phyloP scores from a whole-genome alignment of 129 eudicot genomes.

The Sambucus nigra region DNA sequence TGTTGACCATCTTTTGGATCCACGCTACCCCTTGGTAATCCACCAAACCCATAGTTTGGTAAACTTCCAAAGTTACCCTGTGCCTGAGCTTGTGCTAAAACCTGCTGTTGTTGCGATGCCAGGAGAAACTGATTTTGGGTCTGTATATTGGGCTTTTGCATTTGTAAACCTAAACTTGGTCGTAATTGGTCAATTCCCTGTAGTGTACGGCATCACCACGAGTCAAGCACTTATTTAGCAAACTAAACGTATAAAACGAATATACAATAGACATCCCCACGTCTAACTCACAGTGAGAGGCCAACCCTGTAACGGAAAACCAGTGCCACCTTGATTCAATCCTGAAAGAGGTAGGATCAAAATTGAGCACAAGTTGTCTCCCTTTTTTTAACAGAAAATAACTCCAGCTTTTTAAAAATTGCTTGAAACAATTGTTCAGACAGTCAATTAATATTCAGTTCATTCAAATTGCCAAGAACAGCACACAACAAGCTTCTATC shows the following conservation, averaged over 20 bases:
- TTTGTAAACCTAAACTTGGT: conserved; percentile 61
- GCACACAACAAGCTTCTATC: not conserved
- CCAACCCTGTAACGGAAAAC: conserved; percentile 97
- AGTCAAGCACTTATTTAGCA: conserved; percentile 8
- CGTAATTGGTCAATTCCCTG: conserved; percentile 91
- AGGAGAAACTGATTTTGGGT: conserved; percentile 74
- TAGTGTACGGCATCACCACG: conserved; percentile 8
- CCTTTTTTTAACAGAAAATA: too few species aligned
- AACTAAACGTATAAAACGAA: conserved; percentile 1
- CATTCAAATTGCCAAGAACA: not conserved
- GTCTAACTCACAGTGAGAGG: conserved; percentile 77
- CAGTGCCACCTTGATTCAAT: conserved; percentile 67
- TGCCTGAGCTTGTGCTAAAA: conserved; percentile 77
- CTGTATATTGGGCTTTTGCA: conserved; percentile 68
- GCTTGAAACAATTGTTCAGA: not conserved
- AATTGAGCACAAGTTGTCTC: not conserved
- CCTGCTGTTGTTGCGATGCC: conserved; percentile 91
- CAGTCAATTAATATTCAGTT: too few species aligned
- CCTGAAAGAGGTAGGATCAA: conserved; percentile 28
- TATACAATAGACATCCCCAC: not conserved
- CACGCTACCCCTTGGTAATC: conserved; percentile 71
- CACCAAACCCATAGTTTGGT: conserved; percentile 73
- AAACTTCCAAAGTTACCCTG: conserved; percentile 65
- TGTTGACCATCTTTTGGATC: conserved; percentile 82
- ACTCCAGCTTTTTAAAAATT: too few species aligned